Evolutionary conservation across 2,329 filamentous ascomycete genomes (phyloP).

Genomic region (Ceratocystiopsis minuta): DNA sequence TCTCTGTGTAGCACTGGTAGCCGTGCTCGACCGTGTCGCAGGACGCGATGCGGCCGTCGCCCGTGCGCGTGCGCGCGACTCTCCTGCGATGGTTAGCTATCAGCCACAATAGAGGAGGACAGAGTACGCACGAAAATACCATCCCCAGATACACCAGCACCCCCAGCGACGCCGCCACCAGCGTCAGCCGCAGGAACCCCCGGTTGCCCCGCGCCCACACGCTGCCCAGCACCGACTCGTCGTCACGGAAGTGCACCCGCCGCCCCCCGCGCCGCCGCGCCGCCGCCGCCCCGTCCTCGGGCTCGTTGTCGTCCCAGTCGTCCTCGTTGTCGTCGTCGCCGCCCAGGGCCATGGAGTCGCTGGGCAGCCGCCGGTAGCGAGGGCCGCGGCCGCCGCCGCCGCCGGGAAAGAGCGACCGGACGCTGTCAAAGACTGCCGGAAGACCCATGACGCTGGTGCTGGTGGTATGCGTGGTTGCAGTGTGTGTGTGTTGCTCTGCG

Average conservation of each 20-base stretch:
- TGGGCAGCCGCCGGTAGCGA: background rate
- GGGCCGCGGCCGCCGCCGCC: background rate
- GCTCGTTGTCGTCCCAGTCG: background rate
- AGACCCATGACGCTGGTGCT: background rate
- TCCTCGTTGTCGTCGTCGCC: background rate
- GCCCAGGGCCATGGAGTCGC: background rate
- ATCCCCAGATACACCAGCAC: slow-evolving; percentile 11
- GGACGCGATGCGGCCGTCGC: slow-evolving; percentile 5
- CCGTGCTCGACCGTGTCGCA: slow-evolving; percentile 38
- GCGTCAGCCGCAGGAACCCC: slow-evolving; percentile 9
- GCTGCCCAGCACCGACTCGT: slow-evolving; percentile 2
- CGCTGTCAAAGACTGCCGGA: background rate
- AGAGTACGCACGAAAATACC: slow-evolving; percentile 9
- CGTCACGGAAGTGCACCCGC: background rate
- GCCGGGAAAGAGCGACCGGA: background rate
- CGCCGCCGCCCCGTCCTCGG: background rate
- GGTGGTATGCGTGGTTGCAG: no score
- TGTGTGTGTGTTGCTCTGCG: no score
- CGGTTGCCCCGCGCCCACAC: slow-evolving; percentile 6
- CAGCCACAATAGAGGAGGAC: background rate
- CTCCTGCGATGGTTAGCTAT: no score
- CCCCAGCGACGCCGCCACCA: slow-evolving; percentile 10
- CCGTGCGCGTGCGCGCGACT: no score
- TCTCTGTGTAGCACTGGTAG: slow-evolving; percentile 42
- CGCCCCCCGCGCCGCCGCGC: background rate